A percentile compares a stretch with the other conserved stretches of the same genome.
Evolutionary conservation across 768 basidiomycete species (phyloP).

Genomic region (Rubroboletus pulcherrimus): DNA sequence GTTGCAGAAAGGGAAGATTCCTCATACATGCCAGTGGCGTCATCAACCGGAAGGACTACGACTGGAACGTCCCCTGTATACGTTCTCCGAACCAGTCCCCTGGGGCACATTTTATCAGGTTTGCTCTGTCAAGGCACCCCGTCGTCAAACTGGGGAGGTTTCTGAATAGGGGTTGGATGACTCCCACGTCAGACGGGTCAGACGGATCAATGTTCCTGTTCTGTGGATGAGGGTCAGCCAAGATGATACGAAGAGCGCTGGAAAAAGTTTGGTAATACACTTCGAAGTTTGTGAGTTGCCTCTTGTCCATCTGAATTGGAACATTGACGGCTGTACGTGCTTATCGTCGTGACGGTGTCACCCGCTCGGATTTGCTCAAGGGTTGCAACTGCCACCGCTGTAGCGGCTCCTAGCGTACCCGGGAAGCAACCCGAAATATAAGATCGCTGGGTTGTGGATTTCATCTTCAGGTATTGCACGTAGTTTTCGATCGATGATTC

Average conservation of each 20-base stretch:
- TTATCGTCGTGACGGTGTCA: not conserved
- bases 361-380: not conserved
- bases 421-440: not conserved
- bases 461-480: no score
- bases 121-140: no score
- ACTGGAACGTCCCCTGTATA: no score
- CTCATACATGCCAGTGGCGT: no score
- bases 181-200: not conserved
- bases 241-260: no score
- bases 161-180: not conserved
- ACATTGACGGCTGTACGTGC: not conserved
- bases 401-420: not conserved
- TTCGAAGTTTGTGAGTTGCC: not conserved
- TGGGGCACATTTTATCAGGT: not conserved
- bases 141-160: not conserved
- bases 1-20: no score
- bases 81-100: no score
- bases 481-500: no score
- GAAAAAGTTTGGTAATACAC: no score
- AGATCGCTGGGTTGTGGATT: not conserved
- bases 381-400: not conserved
- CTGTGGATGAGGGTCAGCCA: not conserved
- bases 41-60: not conserved
- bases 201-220: not conserved
- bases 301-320: not conserved